Evolutionary conservation across 768 basidiomycete species (phyloP), one percentile per base, ranked within the genome.

Genomic region (Amanita muscaria): DNA sequence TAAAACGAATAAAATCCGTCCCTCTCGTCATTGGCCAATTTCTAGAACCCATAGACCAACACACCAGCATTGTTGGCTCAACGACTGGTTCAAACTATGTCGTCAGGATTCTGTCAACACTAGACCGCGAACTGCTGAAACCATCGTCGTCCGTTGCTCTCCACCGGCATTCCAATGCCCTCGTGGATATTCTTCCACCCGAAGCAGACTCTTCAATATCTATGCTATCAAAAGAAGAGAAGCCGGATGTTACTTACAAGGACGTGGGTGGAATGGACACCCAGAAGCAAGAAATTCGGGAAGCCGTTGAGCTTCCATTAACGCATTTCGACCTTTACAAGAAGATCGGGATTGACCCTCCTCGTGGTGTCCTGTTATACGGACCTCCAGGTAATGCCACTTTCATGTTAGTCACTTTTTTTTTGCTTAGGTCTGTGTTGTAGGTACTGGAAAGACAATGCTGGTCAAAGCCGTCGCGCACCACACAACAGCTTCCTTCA

Each of bases 1-100:
- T 99, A 59, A 96, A 97, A 67, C 88, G 96, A 47, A 99, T 99
- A 61, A 92, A 98, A 67, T 89, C 89, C 42, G 96, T 99, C 5
- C 96, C 96, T 0, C 81, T 99, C 12, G 96, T 99, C 59, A 99
- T 99, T 57, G 96, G 96, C 46, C 96, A 99, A 64, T 99, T 99
- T 70, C 79, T 98, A 27, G 96, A 99, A 68, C 87, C 96, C 41
- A 97, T 99, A 61, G 96, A 99, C 71, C 89, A 97, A 62, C 81
- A 85, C 55, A 91, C 94, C 12, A 91, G 85, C 49, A 99, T 99
- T 53, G 96, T 98, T 15, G 94, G 93, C 38, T 92, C 88, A 11
- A 99, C 96, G 0, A 98, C 96, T 3, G 96, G 96, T 9, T 91
- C 88, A 11, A 99, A 97, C 66, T 97, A 98, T 59, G 92, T 99